phyloP scores from a whole-genome alignment of 441 rosid genomes.

The Pelargonium citronellum region DNA sequence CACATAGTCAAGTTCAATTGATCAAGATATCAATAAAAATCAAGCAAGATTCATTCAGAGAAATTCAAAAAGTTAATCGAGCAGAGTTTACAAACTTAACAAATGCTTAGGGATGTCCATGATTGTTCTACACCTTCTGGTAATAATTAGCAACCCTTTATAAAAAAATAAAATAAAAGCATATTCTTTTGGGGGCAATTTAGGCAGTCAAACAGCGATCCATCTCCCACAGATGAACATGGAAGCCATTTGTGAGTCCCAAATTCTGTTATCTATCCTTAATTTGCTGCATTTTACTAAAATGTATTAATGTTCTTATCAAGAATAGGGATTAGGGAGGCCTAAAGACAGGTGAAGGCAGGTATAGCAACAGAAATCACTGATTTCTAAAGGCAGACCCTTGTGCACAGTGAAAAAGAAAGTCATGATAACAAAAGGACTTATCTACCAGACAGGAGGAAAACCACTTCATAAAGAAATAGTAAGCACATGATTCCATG shows the following conservation, averaged over 20 bases:
- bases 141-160: background rate
- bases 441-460: background rate
- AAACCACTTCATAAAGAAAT: background rate
- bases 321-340: background rate
- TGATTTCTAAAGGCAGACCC: background rate
- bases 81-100: background rate
- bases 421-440: background rate
- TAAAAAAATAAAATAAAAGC: background rate
- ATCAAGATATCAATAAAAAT: too few species aligned
- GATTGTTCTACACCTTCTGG: background rate
- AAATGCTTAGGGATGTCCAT: too few species aligned
- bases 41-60: too few species aligned
- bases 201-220: background rate
- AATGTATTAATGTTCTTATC: background rate
- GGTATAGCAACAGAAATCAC: background rate
- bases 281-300: background rate
- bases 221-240: background rate
- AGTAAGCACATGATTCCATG: background rate
- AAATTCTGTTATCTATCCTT: too few species aligned
- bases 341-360: too few species aligned
- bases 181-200: background rate
- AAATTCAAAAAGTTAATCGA: too few species aligned
- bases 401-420: background rate
- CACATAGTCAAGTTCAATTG: too few species aligned
- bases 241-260: background rate